These are phyloP conservation scores for Globisporangium heterothallicum DNA, from an alignment of 352 stramenopile species.

Conservation along the genomic window DNA sequence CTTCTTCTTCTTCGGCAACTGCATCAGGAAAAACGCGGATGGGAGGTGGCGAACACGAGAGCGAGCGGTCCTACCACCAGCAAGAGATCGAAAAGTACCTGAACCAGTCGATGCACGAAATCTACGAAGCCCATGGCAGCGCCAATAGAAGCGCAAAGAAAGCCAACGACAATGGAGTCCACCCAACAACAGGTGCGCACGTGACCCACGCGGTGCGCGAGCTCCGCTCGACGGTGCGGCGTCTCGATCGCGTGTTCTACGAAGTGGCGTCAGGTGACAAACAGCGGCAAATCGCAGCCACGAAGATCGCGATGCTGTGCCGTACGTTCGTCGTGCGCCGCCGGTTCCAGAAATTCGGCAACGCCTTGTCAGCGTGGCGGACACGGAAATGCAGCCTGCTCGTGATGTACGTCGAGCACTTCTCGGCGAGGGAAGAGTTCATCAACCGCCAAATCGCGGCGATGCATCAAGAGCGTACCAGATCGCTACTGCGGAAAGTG, in stretches of 20 bases:
- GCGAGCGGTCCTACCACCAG: constrained; percentile 19
- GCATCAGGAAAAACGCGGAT: neutral
- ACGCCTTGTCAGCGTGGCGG: constrained; percentile 48
- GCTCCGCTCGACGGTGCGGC: constrained; percentile 52
- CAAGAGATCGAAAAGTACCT: constrained; percentile 47
- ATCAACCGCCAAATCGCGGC: constrained; percentile 40
- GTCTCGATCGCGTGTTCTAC: constrained; percentile 73
- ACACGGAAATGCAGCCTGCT: constrained; percentile 29
- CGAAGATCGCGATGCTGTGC: constrained; percentile 50
- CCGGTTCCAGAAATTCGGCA: constrained; percentile 34
- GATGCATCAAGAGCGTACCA: constrained; percentile 36
- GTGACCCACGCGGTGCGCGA: constrained; percentile 55
- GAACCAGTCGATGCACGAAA: constrained; percentile 36
- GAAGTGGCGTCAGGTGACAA: constrained; percentile 70
- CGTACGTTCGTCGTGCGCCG: constrained; percentile 46
- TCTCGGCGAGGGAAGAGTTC: constrained; percentile 60
- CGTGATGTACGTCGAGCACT: constrained; percentile 56
- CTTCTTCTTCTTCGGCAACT: neutral
- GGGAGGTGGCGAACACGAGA: too few relatives aligned
- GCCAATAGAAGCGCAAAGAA: neutral
- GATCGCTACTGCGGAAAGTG: constrained; percentile 34
- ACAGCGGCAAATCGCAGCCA: constrained; percentile 63
- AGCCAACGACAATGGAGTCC: constrained; percentile 2
- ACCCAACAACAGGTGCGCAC: constrained; percentile 37
- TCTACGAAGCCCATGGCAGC: constrained; percentile 20